Conservation (phyloP, 2,329 filamentous ascomycete genomes). For the Nannizziopsis arthrosporioides region DNA sequence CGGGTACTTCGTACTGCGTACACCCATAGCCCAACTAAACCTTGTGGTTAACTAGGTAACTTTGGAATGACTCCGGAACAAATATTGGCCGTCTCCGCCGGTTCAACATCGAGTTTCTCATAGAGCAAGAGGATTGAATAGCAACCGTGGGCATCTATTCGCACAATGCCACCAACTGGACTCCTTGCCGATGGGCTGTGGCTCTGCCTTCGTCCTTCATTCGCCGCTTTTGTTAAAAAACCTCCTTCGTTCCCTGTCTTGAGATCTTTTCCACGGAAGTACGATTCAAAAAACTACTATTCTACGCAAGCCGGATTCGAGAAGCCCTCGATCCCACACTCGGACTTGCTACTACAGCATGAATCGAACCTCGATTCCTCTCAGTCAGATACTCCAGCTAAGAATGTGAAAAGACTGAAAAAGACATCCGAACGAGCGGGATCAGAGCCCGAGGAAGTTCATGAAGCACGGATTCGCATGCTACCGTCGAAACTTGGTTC, state of each 20-base stretch:
- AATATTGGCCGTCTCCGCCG: too few relatives aligned
- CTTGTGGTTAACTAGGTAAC: too few relatives aligned
- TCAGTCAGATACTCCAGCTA: background rate
- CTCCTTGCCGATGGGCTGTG: slow-evolving; percentile 31
- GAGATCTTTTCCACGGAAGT: background rate
- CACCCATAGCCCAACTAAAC: too few relatives aligned
- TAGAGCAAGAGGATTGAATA: background rate
- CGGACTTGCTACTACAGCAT: too few relatives aligned
- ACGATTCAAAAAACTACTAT: too few relatives aligned
- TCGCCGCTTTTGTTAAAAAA: slow-evolving; percentile 14
- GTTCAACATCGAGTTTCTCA: background rate
- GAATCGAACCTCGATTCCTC: background rate
- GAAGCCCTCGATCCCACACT: too few relatives aligned
- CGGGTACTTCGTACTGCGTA: too few relatives aligned
- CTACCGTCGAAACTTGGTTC: slow-evolving; percentile 15
- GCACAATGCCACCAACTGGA: slow-evolving; percentile 24
- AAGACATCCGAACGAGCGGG: background rate
- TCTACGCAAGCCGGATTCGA: too few relatives aligned
- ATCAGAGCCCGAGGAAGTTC: slow-evolving; percentile 5
- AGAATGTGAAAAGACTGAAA: background rate
- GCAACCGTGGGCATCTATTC: background rate
- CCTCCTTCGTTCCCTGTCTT: background rate
- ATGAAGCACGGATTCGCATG: slow-evolving; percentile 4
- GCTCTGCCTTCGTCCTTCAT: slow-evolving; percentile 33
- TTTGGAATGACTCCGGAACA: too few relatives aligned